Conservation (phyloP, 2,329 filamentous ascomycete species). For the Xylaria sp. region DNA sequence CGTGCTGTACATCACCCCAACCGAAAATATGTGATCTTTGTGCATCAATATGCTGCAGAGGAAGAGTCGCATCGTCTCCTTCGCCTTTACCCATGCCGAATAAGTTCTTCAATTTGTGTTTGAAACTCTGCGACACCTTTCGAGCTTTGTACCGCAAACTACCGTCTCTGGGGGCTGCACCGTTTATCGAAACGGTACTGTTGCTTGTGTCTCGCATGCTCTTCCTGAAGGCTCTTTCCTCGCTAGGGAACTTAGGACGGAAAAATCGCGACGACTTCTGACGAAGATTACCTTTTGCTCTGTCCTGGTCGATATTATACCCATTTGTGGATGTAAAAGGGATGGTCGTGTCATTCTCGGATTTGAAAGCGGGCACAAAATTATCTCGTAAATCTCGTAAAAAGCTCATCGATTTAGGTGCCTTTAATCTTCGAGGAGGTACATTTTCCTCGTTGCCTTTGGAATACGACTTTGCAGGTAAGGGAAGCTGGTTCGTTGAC, state of each 20-base stretch:
- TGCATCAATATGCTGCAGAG: conserved; percentile 65
- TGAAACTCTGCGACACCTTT: conserved; percentile 71
- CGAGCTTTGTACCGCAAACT: conserved; percentile 65
- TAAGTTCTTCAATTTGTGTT: conserved; percentile 68
- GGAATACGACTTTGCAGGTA: conserved; percentile 5
- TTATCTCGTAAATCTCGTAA: conserved; percentile 51
- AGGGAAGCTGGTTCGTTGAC: conserved; percentile 32
- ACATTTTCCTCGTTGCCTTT: conserved; percentile 49
- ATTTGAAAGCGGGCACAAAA: conserved; percentile 18
- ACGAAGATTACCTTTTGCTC: conserved; percentile 43
- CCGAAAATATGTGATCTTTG: conserved; percentile 50
- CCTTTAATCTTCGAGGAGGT: conserved; percentile 51
- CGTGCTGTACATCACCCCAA: conserved; percentile 28
- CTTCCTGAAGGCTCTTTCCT: conserved; percentile 53
- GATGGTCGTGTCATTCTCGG: conserved; percentile 17
- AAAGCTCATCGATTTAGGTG: conserved; percentile 68
- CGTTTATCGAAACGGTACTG: conserved; percentile 52
- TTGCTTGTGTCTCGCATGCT: conserved; percentile 63
- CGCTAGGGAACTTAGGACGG: conserved; percentile 52
- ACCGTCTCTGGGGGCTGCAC: conserved; percentile 46
- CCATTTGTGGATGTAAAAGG: conserved; percentile 16
- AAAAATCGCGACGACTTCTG: conserved; percentile 60
- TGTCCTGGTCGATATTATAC: conserved; percentile 13
- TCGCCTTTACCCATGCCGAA: conserved; percentile 59
- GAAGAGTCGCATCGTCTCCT: conserved; percentile 53